These are phyloP conservation scores for Corynascus novoguineensis DNA, from an alignment of 495 filamentous ascomycete species.

Conservation along the genomic window DNA sequence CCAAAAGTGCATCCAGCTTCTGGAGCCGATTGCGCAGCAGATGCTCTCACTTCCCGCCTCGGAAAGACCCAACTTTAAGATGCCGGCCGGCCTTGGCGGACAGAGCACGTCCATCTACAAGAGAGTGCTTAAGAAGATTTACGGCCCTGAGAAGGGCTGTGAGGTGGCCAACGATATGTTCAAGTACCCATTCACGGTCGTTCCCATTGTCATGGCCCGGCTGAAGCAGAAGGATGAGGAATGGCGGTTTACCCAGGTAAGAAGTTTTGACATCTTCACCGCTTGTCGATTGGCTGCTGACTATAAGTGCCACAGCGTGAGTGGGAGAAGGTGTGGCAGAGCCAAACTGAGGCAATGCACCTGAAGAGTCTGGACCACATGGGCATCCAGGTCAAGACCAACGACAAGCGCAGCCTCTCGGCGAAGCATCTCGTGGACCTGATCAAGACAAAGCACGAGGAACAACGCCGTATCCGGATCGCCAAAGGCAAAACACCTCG, in stretches of 20 bases:
- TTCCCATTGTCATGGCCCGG: conserved; percentile 79
- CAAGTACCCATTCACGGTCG: conserved; percentile 68
- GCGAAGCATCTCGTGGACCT: conserved; percentile 79
- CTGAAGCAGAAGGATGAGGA: conserved; percentile 92
- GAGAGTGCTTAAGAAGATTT: conserved; percentile 97
- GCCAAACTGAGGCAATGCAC: conserved; percentile 85
- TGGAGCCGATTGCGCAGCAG: conserved; percentile 88
- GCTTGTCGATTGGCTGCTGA: conserved; percentile 11
- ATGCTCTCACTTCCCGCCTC: conserved; percentile 66
- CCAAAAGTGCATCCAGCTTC: conserved; percentile 83
- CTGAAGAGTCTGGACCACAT: conserved; percentile 95
- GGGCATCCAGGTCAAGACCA: conserved; percentile 73
- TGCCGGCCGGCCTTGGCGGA: conserved; percentile 79
- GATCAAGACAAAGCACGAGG: conserved; percentile 82
- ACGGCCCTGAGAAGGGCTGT: conserved; percentile 74
- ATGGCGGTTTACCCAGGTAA: conserved; percentile 80
- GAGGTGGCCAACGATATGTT: conserved; percentile 81
- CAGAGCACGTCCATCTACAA: conserved; percentile 95
- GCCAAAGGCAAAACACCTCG: conserved; percentile 54
- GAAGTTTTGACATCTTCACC: neutral
- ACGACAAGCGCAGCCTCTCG: conserved; percentile 84
- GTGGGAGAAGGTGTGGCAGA: conserved; percentile 98
- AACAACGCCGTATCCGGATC: conserved; percentile 63
- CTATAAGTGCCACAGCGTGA: conserved; percentile 57
- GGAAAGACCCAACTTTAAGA: conserved; percentile 65